Evolutionary conservation across 768 basidiomycete genomes (phyloP), one percentile per base, ranked within the genome.

Genomic region (Tricholoma matsutake): DNA sequence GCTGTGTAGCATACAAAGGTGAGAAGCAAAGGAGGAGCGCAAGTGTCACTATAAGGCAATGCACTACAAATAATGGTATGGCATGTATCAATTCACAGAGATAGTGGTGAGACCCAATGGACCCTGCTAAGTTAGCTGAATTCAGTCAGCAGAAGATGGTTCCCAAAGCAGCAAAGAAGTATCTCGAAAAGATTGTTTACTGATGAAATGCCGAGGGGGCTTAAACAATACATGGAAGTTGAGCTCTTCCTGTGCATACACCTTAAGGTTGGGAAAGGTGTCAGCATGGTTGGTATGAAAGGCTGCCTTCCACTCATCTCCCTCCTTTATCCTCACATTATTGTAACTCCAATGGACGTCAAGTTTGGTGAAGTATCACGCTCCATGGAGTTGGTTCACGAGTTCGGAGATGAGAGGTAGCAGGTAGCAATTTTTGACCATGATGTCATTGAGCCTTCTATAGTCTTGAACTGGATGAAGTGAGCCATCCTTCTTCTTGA

Each of bases 41-140:
- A 34, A 98, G 75, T 5, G 89, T 87, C 2, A 92, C 94, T 0
- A 84, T 79, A 43, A 97, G 75, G 11, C 94, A 89, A 71, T 97
- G 91, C 1, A 95, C 92, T 91, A 67, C 7, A 58, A 34, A 55
- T 20, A n/a, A 20, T 39, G 32, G 25, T 16, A 62, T 60, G 49
- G 54, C 58, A 55, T 18, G 39, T 6, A n/a, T 49, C 43, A 54
- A 43, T 16, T 31, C 25, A 56, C 32, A 45, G 13, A 58, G 52
- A 45, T 63, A 62, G 43, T 16, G n/a, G 51, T 51, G 25, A 57
- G 34, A 16, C 4, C 53, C 10, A 37, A 10, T 74, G 60, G 53
- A 75, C 60, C 75, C 75, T 6, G 62, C 49, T 28, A 77, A 73
- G 61, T 57, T 77, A 28, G 67, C 47, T 0, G 61, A 70, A 31